Evolutionary conservation across 345 rosid genomes (phyloP).

Genomic region (Cardamine chenopodiifolia): DNA sequence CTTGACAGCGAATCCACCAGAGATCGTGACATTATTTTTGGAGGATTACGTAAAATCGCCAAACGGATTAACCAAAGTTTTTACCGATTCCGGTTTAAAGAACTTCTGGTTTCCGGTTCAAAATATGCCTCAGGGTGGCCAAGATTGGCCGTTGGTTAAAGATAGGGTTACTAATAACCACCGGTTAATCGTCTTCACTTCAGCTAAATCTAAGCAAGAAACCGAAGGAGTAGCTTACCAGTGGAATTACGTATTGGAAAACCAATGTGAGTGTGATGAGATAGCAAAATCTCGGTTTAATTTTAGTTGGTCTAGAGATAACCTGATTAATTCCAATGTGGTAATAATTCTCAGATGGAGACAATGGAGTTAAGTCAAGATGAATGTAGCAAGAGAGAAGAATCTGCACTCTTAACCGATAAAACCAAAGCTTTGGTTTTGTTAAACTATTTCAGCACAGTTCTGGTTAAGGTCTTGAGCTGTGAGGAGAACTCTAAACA

Average conservation of each 20-base stretch:
- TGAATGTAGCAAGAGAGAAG: conserved; percentile 50
- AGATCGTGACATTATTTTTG: conserved; percentile 55
- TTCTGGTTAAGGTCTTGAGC: conserved; percentile 39
- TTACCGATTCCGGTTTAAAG: conserved; percentile 55
- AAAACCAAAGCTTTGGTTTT: conserved; percentile 53
- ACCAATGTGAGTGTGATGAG: conserved; percentile 48
- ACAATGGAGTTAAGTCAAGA: conserved; percentile 39
- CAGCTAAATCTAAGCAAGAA: conserved; percentile 49
- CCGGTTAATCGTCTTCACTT: conserved; percentile 59
- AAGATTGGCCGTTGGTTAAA: conserved; percentile 59
- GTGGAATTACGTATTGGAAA: conserved; percentile 64
- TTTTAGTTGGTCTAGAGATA: conserved; percentile 3
- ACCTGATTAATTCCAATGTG: conserved; percentile 1
- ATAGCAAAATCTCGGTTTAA: neutral
- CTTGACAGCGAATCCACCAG: conserved; percentile 54
- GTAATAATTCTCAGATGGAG: conserved; percentile 46
- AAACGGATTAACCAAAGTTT: conserved; percentile 54
- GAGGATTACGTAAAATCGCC: conserved; percentile 64
- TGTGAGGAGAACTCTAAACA: conserved; percentile 52
- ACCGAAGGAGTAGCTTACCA: conserved; percentile 64
- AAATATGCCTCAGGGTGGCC: conserved; percentile 52
- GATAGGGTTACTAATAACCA: conserved; percentile 54
- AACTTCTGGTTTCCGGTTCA: conserved; percentile 62
- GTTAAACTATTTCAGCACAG: conserved; percentile 52
- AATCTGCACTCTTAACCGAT: conserved; percentile 51